Evolutionary conservation across 2,329 filamentous ascomycete species (phyloP).

Genomic region (Cercospora zeina): DNA sequence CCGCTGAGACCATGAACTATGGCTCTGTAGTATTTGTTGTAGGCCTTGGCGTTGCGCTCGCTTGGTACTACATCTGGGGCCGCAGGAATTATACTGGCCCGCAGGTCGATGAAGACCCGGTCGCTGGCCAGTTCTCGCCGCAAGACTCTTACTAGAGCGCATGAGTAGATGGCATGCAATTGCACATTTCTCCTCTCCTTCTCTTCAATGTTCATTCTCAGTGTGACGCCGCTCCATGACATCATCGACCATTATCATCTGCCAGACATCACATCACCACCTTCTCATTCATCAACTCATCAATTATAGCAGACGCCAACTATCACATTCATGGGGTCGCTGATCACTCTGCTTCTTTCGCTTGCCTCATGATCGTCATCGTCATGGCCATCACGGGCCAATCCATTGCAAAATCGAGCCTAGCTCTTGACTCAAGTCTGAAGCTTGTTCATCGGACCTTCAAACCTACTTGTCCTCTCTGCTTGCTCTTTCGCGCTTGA

Average conservation of each 20-base stretch:
- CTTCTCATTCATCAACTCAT: background rate
- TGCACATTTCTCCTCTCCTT: background rate
- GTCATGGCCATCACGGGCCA: background rate
- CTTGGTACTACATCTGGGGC: constrained; percentile 71
- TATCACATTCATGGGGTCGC: background rate
- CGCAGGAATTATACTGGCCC: constrained; percentile 66
- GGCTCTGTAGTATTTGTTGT: constrained; percentile 72
- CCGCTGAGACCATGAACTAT: constrained; percentile 66
- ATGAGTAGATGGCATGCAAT: constrained; percentile 2
- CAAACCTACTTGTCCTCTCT: background rate
- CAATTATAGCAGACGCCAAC: background rate
- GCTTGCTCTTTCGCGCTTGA: background rate
- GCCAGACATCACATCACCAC: background rate
- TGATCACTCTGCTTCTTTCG: background rate
- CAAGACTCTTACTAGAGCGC: background rate
- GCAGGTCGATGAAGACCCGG: constrained; percentile 33
- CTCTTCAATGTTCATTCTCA: background rate
- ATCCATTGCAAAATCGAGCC: background rate
- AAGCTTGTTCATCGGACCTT: background rate
- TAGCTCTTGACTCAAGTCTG: constrained; percentile 3
- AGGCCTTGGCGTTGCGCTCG: constrained; percentile 60
- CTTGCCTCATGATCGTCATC: background rate
- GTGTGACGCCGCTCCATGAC: background rate
- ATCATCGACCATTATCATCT: background rate
- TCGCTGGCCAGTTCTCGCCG: constrained; percentile 6